Conservation (phyloP, 2,329 filamentous ascomycete genomes). For the Atkinsonella texensis region DNA sequence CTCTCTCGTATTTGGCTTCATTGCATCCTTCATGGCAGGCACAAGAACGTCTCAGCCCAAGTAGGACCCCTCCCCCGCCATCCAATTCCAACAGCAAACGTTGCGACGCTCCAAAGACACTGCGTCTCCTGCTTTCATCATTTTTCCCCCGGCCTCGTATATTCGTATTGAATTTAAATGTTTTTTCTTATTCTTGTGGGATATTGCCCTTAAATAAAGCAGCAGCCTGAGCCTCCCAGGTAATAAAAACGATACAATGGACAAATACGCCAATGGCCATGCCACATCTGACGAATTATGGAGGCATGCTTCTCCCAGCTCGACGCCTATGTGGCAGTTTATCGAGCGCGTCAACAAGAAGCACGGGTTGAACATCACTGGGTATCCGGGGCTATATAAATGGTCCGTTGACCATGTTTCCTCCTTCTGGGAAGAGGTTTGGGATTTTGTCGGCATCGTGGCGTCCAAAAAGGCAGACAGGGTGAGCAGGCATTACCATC, state of each 20-base stretch:
- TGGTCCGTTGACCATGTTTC: conserved; percentile 74
- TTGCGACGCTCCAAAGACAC: neutral
- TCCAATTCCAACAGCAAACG: neutral
- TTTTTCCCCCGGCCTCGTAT: too few relatives aligned
- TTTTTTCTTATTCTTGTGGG: too few relatives aligned
- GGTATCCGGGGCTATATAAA: conserved; percentile 64
- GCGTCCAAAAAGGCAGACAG: conserved; percentile 50
- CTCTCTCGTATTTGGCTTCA: too few relatives aligned
- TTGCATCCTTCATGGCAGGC: too few relatives aligned
- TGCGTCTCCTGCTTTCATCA: too few relatives aligned
- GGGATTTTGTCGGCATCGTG: conserved; percentile 69
- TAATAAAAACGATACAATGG: conserved; percentile 6
- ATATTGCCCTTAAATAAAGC: too few relatives aligned
- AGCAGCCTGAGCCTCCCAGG: neutral
- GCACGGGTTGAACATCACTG: conserved; percentile 47
- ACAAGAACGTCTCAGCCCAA: too few relatives aligned
- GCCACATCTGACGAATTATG: conserved; percentile 44
- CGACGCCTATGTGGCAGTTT: conserved; percentile 63
- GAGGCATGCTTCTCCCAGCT: conserved; percentile 54
- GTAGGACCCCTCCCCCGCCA: conserved; percentile 8
- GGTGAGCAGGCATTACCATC: conserved; percentile 27
- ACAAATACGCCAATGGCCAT: conserved; percentile 6
- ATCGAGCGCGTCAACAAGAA: conserved; percentile 56
- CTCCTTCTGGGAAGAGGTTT: conserved; percentile 74
- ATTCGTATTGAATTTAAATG: too few relatives aligned